Evolutionary conservation across 257 asterid genomes (phyloP), one percentile per base, ranked within the genome.

Genomic region (Solanum rostratum): DNA sequence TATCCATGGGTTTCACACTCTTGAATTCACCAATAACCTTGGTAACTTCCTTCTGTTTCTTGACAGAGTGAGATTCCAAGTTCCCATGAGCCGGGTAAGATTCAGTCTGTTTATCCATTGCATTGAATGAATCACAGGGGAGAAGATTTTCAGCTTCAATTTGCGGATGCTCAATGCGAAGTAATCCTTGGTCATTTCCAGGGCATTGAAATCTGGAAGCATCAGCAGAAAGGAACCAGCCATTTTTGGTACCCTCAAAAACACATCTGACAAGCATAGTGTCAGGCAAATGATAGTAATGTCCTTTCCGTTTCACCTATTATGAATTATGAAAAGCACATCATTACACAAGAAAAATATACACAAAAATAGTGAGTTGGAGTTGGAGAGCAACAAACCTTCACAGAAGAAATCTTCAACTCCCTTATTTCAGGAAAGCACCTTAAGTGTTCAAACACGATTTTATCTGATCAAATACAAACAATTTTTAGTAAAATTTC

Each of bases 281-380:
- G 53, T 94, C 97, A 0, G 97, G 90, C 39, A 95, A 87, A 84
- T 88, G 90, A 88, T 95, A 95, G 69, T 89, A 91, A 18, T 59
- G 79, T 12, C 90, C 87, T 66, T 80, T 87, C 16, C 92, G 93
- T 84, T 89, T 89, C 27, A 90, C 95, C 98, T 92, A 85, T 3
- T 43, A 86, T 85, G 29, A 27, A 76, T 81, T 62, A 68, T 54
- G 86, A 83, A 43, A 65, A 80, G 43, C 54, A 59, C 60, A 88
- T 83, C 27, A 65, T 9, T 4, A 49, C 74, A 33, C 57, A 79
- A 37, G 6, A 30, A 41, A 84, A 41, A 84, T 73, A 9, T 22
- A 74, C 27, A 59, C 22, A 68, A 52, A 41, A 63, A 46, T 0
- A 39, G 20, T 8, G 68, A 65, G 59, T 14, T 82, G 74, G 19